Conservation (phyloP, 78 protist genomes). For the Reticulomyxa filosa region DNA sequence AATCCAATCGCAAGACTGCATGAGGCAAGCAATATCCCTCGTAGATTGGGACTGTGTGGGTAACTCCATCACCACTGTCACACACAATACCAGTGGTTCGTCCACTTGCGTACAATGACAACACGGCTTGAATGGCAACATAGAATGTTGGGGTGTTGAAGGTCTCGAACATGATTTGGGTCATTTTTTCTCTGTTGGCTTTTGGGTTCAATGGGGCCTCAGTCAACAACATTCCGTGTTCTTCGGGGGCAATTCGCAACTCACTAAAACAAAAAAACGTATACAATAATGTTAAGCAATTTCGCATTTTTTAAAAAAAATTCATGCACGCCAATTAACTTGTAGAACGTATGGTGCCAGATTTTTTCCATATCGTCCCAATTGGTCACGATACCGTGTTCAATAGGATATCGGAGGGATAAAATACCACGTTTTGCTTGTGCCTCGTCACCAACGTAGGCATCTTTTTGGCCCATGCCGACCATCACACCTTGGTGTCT, state of each 20-base stretch:
- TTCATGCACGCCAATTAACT: no score
- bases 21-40: slow-evolving; percentile 73
- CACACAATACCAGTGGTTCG: slow-evolving; percentile 76
- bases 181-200: slow-evolving; percentile 79
- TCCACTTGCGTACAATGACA: slow-evolving; percentile 68
- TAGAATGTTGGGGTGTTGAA: slow-evolving; percentile 73
- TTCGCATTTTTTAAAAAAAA: no score
- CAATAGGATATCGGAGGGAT: slow-evolving; percentile 73
- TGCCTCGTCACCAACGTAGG: slow-evolving; percentile 80
- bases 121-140: slow-evolving; percentile 67
- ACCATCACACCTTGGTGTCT: slow-evolving; percentile 47
- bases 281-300: no score
- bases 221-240: slow-evolving; percentile 83
- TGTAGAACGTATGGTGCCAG: no score
- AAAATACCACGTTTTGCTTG: slow-evolving; percentile 61
- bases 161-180: slow-evolving; percentile 86
- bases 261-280: no score
- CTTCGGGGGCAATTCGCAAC: slow-evolving; percentile 82
- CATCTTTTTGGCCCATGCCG: slow-evolving; percentile 61
- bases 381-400: slow-evolving; percentile 90
- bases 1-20: slow-evolving; percentile 59
- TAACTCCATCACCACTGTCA: no score
- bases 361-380: slow-evolving; percentile 99
- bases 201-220: slow-evolving; percentile 91
- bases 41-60: slow-evolving; percentile 63